Base-by-base conservation (phyloP, 805 yeast species). In the Phaffomyces thermotolerans region DNA sequence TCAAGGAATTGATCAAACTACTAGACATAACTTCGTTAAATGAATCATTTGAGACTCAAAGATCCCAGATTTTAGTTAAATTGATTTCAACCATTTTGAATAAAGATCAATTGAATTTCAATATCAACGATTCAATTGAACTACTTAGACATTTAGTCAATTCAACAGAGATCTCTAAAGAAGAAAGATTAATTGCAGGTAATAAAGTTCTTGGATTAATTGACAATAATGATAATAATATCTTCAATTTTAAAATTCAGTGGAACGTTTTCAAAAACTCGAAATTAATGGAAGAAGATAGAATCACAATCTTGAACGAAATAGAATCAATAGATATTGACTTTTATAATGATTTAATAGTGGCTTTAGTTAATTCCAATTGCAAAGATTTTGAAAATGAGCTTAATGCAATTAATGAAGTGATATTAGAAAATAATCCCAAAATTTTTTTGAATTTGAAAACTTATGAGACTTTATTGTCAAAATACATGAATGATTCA, bases 391-490 rank as follows among this genome's bases (percentile, higher is more conserved):
- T 37, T 22, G 23, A 41, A n/a, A 3, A 15, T 6, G 34, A 34
- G 17, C 24, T 37, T 6, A 13, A 23, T 14, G 18, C 27, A 12
- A 22, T 43, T 2, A 27, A 40, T 29, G 24, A 30, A 3, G 41
- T 22, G 5, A 30, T 17, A 5, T 4, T 23, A 17, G 17, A n/a
- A 22, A 42, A 13, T 4, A 37, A 17, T 18, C 34, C 29, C 34
- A 31, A 15, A 27, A 32, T 7, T 7, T 44, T 8, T 46, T 44
- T 3, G 43, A 39, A 45, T 8, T 14, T 34, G 3, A 34, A 50
- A 6, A 41, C 50, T 3, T 53, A 45, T 24, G 45, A 35, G 20
- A 40, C 44, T 10, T 17, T 54, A 6, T 29, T 54, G 29, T n/a
- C 38, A 12, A 41, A 41, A 13, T 49, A 48, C 32, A 47, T 51